Base-by-base conservation (phyloP, 2,329 filamentous ascomycete species). In the Coccinonectria pachysandricola region DNA sequence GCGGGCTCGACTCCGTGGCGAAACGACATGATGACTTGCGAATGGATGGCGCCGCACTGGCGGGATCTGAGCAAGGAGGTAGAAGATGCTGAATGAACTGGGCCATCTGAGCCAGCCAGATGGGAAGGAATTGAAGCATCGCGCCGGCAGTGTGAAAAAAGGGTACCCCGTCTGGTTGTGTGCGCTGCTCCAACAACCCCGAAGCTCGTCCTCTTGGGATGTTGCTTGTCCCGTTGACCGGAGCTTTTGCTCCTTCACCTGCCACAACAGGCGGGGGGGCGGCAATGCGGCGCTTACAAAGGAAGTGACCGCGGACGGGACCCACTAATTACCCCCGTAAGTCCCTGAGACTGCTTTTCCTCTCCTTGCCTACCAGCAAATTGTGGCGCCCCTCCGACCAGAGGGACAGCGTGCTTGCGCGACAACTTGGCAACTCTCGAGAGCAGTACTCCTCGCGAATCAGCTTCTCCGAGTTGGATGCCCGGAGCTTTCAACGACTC, bases 201-300 rank as follows among this genome's bases (percentile, higher is more conserved):
- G n/a, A n/a, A n/a, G n/a, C n/a, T n/a, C n/a, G n/a, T n/a, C n/a
- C n/a, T n/a, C n/a, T n/a, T n/a, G n/a, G n/a, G n/a, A n/a, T n/a
- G n/a, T n/a, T n/a, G n/a, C n/a, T n/a, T n/a, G n/a, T n/a, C n/a
- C n/a, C n/a, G n/a, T n/a, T n/a, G n/a, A 10, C 43, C 49, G 52
- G 52, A 55, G 52, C 52, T 42, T 46, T 46, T 40, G 51, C 51
- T 54, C 51, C 50, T 39, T 39, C 39, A 35, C 35, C 31, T 34
- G 43, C 37, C 39, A 16, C 43, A 39, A 43, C 43, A 48, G 50
- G 49, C 37, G 37, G 40, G n/a, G n/a, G 42, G 35, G 42, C 34
- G 31, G 37, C 34, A 43, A 41, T 39, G 46, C 43, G 32, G 46
- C 47, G 46, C 47, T 47, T 49, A 41, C 43, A 41, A 45, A 39